Evolutionary conservation across 2,329 filamentous ascomycete genomes (phyloP).

Genomic region (Sclerotiophoma versabilis): DNA sequence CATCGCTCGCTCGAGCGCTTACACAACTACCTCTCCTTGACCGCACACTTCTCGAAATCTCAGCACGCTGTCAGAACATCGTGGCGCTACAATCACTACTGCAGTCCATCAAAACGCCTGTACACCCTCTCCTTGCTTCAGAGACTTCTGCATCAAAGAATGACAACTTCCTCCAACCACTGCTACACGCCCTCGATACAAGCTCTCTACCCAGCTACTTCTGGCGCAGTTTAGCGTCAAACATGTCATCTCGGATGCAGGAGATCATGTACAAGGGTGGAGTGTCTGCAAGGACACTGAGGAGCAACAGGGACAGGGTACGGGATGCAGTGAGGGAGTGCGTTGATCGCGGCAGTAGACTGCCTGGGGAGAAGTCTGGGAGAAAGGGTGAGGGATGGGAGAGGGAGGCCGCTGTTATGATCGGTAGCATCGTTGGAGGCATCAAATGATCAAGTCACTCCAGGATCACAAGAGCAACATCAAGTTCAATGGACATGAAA

Average conservation of each 20-base stretch:
- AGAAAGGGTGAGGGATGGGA: slow-evolving; percentile 71
- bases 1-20: slow-evolving; percentile 76
- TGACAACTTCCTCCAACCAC: slow-evolving; percentile 70
- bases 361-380: slow-evolving; percentile 64
- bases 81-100: slow-evolving; percentile 86
- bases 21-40: slow-evolving; percentile 83
- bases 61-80: slow-evolving; percentile 85
- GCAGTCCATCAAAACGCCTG: slow-evolving; percentile 69
- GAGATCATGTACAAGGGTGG: slow-evolving; percentile 86
- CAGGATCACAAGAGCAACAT: not conserved
- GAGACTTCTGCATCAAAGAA: not conserved
- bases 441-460: slow-evolving; percentile 32
- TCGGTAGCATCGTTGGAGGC: slow-evolving; percentile 75
- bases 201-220: slow-evolving; percentile 88
- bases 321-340: slow-evolving; percentile 81
- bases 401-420: slow-evolving; percentile 93
- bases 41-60: slow-evolving; percentile 80
- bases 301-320: slow-evolving; percentile 76
- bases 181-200: slow-evolving; percentile 83
- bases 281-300: slow-evolving; percentile 80
- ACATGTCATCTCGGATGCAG: slow-evolving; percentile 77
- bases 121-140: slow-evolving; percentile 70
- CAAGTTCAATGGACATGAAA: not conserved
- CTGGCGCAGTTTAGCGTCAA: slow-evolving; percentile 86
- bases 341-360: slow-evolving; percentile 77